These are phyloP conservation scores for Xylariaceae sp. DNA, from an alignment of 2,329 filamentous ascomycete species.

Conservation along the genomic window DNA sequence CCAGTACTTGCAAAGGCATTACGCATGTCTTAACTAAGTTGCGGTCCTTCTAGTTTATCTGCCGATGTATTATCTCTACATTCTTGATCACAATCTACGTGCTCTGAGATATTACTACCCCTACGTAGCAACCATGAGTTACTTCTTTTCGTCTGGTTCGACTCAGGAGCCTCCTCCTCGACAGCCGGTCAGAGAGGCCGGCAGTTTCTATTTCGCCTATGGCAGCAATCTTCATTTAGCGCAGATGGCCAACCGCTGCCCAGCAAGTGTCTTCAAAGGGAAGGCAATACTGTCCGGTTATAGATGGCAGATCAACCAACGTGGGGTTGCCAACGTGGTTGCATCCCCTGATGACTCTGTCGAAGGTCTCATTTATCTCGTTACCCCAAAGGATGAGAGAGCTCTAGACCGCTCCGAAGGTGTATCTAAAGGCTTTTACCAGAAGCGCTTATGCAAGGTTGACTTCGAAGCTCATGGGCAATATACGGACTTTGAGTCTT, in stretches of 20 bases:
- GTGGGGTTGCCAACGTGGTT: constrained; percentile 7
- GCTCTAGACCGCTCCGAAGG: constrained; percentile 4
- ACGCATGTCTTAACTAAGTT: too few species aligned
- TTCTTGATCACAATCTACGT: too few species aligned
- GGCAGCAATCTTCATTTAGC: constrained; percentile 11
- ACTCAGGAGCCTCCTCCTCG: not conserved
- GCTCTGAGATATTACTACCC: too few species aligned
- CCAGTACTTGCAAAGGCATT: too few species aligned
- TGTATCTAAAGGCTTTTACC: not conserved
- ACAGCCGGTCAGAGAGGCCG: not conserved
- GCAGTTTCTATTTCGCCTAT: constrained; percentile 8
- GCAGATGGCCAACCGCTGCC: constrained; percentile 7
- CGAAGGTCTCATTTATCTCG: constrained; percentile 9
- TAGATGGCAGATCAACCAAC: constrained; percentile 12
- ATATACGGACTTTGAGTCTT: not conserved
- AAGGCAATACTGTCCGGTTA: constrained; percentile 1
- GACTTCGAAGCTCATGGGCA: not conserved
- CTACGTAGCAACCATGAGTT: too few species aligned
- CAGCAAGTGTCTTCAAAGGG: constrained; percentile 1
- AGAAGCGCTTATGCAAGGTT: constrained; percentile 3
- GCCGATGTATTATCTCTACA: too few species aligned
- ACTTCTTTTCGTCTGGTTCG: not conserved
- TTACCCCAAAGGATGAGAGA: not conserved
- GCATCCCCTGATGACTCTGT: constrained; percentile 4
- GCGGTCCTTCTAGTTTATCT: too few species aligned